These are phyloP conservation scores for Barbarea vulgaris DNA, from an alignment of 345 rosid species.

Conservation along the genomic window DNA sequence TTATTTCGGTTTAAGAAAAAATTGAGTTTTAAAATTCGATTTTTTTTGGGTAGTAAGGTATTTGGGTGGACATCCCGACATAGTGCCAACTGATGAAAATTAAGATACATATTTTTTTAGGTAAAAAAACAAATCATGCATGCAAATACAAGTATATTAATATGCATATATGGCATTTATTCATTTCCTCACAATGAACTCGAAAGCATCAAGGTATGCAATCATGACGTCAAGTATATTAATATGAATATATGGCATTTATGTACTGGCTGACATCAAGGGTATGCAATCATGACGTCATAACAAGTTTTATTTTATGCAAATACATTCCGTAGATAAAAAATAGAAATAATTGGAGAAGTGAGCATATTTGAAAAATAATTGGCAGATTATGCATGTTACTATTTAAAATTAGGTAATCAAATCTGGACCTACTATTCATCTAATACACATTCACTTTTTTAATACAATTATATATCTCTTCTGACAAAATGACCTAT, in stretches of 20 bases:
- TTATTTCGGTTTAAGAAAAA: background rate
- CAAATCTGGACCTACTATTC: too few species aligned
- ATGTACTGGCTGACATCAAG: background rate
- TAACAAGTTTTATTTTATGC: background rate
- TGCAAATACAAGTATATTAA: background rate
- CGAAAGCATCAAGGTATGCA: background rate
- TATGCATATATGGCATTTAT: too few species aligned
- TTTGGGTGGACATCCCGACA: conserved; percentile 5
- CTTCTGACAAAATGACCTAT: too few species aligned
- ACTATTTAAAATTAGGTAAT: too few species aligned
- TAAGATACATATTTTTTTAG: background rate
- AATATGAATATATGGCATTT: background rate
- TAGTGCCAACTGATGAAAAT: background rate
- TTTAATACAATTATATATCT: too few species aligned
- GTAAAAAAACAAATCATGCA: background rate
- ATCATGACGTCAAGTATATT: background rate
- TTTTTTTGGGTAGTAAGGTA: background rate
- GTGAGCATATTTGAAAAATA: too few species aligned
- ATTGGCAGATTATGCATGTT: too few species aligned
- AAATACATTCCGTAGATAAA: background rate
- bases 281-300: background rate
- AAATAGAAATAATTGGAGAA: too few species aligned
- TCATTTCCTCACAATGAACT: too few species aligned
- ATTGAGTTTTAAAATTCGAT: too few species aligned
- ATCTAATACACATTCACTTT: too few species aligned